phyloP scores from a whole-genome alignment of 2,329 filamentous ascomycete genomes.

The Hymenotorrendiella dingleyae region DNA sequence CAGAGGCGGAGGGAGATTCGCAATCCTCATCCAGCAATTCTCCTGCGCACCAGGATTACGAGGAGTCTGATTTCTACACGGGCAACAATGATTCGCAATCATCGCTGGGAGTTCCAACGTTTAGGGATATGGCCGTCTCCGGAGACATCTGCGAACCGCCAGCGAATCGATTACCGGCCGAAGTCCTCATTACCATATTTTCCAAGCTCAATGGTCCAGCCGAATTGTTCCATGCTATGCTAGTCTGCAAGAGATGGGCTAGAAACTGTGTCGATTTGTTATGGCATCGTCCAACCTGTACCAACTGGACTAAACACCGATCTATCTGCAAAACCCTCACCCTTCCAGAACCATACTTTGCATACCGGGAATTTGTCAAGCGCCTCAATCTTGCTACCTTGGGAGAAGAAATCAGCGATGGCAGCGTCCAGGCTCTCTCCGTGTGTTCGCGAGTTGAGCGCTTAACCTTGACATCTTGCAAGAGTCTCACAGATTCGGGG shows the following conservation, averaged over 20 bases:
- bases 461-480: conserved; percentile 86
- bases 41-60: conserved; percentile 70
- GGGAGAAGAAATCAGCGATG: conserved; percentile 72
- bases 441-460: conserved; percentile 89
- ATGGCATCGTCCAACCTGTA: conserved; percentile 91
- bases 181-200: conserved; percentile 92
- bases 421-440: conserved; percentile 74
- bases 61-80: conserved; percentile 91
- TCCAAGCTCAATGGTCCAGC: conserved; percentile 68
- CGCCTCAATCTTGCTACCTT: conserved; percentile 83
- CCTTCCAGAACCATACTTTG: conserved; percentile 70
- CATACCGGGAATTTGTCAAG: conserved; percentile 85
- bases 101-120: conserved; percentile 74
- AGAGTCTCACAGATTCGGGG: conserved; percentile 75
- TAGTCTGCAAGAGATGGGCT: conserved; percentile 92
- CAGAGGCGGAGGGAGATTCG: conserved; percentile 29
- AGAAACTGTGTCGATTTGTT: conserved; percentile 86
- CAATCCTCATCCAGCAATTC: conserved; percentile 59
- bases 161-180: conserved; percentile 80
- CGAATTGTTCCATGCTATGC: conserved; percentile 83
- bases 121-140: conserved; percentile 66
- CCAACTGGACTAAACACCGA: conserved; percentile 74
- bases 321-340: conserved; percentile 75
- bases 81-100: conserved; percentile 88
- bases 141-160: conserved; percentile 68